Base-by-base conservation (phyloP, 1,139 yeast genomes). In the Lodderomyces margitis region DNA sequence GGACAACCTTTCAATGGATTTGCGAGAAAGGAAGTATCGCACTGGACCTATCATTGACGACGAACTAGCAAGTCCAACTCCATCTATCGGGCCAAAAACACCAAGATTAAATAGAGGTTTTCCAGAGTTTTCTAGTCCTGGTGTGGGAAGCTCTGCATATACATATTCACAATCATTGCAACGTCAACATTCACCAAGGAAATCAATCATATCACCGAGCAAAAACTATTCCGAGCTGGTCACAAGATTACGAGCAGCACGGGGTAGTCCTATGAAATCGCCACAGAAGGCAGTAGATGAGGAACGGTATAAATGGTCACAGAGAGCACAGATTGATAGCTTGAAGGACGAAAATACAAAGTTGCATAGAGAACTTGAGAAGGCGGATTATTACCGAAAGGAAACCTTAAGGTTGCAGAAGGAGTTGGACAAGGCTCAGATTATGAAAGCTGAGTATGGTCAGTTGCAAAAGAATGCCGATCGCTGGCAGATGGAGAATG, bases 201-300 rank as follows among this genome's bases (percentile, higher is more conserved):
- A 28, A 15, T 15, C 19, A 15, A 8, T 8, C 19, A 14, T 15
- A 14, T 28, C 32, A 15, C 32, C 32, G 3, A 28, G 19, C 32
- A 28, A 28, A 15, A 28, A 28, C 32, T 28, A 28, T n/a, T 28
- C 19, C n/a, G 32, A 15, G 32, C 32, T 28, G 32, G 32, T 28
- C 10, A 15, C 5, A 4, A n/a, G 30, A 9, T 12, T n/a, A 12
- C 14, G 32, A 15, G 32, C 30, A 25, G 32, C 32, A 28, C 5
- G 32, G 10, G 32, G 32, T 8, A 28, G 32, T 15, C 32, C 32
- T 15, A 5, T 28, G 19, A 28, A 28, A 15, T 7, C 17, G 4
- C 16, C 5, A 5, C 6, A 14, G 19, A 28, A 8, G 10, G 16
- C 10, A 7, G 19, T 5, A 28, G 10, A 14, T 15, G 19, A 11